Percentiles rank a stretch among this genome's conserved stretches.
Conservation (phyloP, 805 yeast species). For the Wickerhamiella azymoides region DNA sequence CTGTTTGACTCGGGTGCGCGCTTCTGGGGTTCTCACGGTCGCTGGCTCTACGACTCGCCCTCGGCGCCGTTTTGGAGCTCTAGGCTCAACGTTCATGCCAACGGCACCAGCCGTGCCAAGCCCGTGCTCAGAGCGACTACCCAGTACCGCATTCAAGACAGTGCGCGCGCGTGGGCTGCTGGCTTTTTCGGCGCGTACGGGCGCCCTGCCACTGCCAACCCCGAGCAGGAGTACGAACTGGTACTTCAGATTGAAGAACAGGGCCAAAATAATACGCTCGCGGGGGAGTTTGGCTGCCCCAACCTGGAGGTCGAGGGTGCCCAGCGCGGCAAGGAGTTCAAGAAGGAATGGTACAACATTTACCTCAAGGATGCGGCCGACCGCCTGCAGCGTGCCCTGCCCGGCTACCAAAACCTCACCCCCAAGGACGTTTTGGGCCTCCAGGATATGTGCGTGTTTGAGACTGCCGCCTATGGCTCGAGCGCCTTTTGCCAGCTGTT, state of each 20-base stretch:
- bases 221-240: slow-evolving; percentile 23
- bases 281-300: slow-evolving; percentile 28
- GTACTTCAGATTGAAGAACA: slow-evolving; percentile 24
- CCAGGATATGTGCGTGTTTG: slow-evolving; percentile 60
- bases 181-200: slow-evolving; percentile 30
- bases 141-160: slow-evolving; percentile 28
- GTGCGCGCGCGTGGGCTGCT: slow-evolving; percentile 32
- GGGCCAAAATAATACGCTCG: slow-evolving; percentile 27
- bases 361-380: slow-evolving; percentile 41
- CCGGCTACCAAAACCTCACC: slow-evolving; percentile 37
- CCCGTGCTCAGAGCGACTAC: slow-evolving; percentile 28
- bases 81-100: slow-evolving; percentile 20
- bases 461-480: slow-evolving; percentile 52
- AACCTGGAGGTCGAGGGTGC: slow-evolving; percentile 22
- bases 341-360: slow-evolving; percentile 25
- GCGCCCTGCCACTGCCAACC: slow-evolving; percentile 21
- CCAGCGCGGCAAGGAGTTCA: slow-evolving; percentile 19
- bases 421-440: slow-evolving; percentile 38
- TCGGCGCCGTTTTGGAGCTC: slow-evolving; percentile 21
- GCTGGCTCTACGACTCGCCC: slow-evolving; percentile 24
- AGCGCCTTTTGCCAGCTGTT: slow-evolving; percentile 57
- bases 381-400: slow-evolving; percentile 43
- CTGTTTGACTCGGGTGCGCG: slow-evolving; percentile 27
- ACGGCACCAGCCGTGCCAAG: slow-evolving; percentile 24
- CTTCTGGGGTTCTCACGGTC: slow-evolving; percentile 32